phyloP scores from a whole-genome alignment of 108 stramenopile species.

The Skeletonema potamos region DNA sequence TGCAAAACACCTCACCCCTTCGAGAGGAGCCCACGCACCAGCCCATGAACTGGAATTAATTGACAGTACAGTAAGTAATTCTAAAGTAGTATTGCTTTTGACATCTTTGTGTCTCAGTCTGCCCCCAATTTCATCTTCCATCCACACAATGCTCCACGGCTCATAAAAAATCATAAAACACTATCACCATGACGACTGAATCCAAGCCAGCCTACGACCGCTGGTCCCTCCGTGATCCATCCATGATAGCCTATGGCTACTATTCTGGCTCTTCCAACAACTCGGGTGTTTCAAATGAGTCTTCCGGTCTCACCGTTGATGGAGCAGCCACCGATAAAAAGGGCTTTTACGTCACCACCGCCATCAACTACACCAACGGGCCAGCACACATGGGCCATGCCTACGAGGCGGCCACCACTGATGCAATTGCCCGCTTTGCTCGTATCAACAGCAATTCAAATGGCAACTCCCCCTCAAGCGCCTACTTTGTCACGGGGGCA shows the following conservation, averaged over 20 bases:
- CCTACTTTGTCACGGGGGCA: constrained; percentile 95
- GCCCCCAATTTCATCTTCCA: background rate
- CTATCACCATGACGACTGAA: background rate
- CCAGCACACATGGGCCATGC: constrained; percentile 99
- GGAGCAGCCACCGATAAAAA: background rate
- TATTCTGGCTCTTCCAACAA: constrained; percentile 19
- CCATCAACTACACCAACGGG: constrained; percentile 99
- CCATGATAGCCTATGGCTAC: constrained; percentile 73
- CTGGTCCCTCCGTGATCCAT: constrained; percentile 74
- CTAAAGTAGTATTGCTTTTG: background rate
- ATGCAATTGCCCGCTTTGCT: constrained; percentile 90
- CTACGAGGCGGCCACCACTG: constrained; percentile 93
- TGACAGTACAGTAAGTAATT: background rate
- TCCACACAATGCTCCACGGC: background rate
- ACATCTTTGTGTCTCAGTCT: background rate
- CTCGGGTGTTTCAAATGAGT: background rate
- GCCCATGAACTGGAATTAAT: background rate
- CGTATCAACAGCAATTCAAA: constrained; percentile 43
- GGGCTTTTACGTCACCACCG: constrained; percentile 95
- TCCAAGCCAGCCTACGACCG: constrained; percentile 56
- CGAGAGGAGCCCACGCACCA: background rate
- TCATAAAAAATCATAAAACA: too few species aligned
- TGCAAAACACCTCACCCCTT: background rate
- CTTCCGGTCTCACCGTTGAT: background rate
- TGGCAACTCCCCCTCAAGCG: constrained; percentile 42